Evolutionary conservation across 169 alveolate genomes (phyloP).

Genomic region (Eimeria tenella): DNA sequence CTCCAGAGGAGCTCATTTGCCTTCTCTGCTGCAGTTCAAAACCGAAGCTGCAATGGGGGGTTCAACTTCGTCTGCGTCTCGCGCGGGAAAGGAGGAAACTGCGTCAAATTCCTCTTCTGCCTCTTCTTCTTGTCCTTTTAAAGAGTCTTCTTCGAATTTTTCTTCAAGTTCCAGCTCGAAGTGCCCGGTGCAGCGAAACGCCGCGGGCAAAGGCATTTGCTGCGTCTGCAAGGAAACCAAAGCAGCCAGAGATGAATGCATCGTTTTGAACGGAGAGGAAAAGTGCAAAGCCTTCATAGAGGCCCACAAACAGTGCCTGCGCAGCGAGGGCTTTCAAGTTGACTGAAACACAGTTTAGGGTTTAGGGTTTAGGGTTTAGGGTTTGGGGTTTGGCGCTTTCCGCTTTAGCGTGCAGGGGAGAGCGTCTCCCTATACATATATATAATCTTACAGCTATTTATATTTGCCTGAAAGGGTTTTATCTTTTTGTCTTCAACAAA

Average conservation of each 20-base stretch:
- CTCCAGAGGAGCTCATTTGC: neutral
- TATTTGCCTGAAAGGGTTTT: neutral
- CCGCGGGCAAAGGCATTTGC: slow-evolving; percentile 79
- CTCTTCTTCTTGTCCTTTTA: neutral
- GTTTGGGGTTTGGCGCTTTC: neutral
- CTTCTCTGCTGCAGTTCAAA: neutral
- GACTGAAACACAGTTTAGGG: neutral
- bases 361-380: neutral
- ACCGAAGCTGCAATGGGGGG: slow-evolving; percentile 4
- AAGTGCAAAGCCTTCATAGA: slow-evolving; percentile 81
- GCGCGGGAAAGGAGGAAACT: neutral
- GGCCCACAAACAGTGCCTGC: slow-evolving; percentile 83
- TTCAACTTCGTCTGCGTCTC: slow-evolving; percentile 1
- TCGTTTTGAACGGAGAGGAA: slow-evolving; percentile 83
- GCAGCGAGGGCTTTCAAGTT: slow-evolving; percentile 81
- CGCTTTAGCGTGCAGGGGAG: neutral
- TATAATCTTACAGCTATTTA: neutral
- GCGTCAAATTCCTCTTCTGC: neutral
- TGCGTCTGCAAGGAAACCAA: slow-evolving; percentile 79
- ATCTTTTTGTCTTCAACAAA: neutral
- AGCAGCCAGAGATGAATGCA: slow-evolving; percentile 84
- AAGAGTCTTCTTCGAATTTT: neutral
- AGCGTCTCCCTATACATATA: no score
- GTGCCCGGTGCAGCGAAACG: neutral
- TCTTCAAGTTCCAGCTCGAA: neutral